phyloP scores from a whole-genome alignment of 306 rosid genomes.

The Pachyrhizus erosus region DNA sequence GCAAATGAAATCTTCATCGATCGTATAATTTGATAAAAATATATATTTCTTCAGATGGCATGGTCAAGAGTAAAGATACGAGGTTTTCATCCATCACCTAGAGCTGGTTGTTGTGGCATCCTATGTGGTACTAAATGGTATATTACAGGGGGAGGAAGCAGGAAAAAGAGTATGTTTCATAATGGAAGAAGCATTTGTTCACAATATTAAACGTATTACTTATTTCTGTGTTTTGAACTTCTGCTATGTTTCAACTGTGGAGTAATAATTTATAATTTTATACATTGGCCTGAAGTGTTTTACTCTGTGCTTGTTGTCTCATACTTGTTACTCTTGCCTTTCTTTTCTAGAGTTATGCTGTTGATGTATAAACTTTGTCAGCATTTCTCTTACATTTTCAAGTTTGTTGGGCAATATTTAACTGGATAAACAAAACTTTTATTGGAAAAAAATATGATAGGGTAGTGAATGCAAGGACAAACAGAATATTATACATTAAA shows the following conservation, averaged over 20 bases:
- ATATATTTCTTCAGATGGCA: conserved; percentile 72
- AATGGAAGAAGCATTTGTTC: conserved; percentile 23
- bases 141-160: conserved; percentile 94
- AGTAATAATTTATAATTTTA: conserved; percentile 13
- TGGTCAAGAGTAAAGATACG: conserved; percentile 87
- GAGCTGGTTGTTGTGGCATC: conserved; percentile 92
- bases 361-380: conserved; percentile 18
- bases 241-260: conserved; percentile 16
- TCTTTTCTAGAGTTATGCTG: background rate
- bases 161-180: conserved; percentile 77
- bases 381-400: background rate
- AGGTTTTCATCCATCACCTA: conserved; percentile 93
- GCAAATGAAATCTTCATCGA: conserved; percentile 9
- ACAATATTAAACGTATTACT: conserved; percentile 11
- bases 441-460: conserved; percentile 3
- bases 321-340: conserved; percentile 6
- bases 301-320: background rate
- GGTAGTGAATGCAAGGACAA: conserved; percentile 10
- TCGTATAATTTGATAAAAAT: conserved; percentile 41
- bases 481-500: background rate
- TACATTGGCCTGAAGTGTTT: conserved; percentile 4
- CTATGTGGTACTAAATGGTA: conserved; percentile 94
- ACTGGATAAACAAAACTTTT: conserved; percentile 17
- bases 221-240: conserved; percentile 8
- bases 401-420: background rate